These are phyloP conservation scores for Dendrobium nobile DNA, from an alignment of 106 monocot species.

Conservation along the genomic window DNA sequence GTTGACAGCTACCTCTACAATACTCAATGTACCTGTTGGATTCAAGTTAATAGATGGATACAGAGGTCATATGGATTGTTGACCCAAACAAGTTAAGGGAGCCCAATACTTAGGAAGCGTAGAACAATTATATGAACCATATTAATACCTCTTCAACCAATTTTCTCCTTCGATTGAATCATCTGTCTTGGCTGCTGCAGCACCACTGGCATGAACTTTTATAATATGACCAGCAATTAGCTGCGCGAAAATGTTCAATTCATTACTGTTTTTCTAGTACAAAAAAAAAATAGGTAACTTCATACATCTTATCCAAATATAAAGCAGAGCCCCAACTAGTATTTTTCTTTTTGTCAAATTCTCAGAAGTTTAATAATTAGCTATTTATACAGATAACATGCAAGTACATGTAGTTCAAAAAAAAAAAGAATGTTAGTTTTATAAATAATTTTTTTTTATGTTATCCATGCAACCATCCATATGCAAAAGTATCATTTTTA, in stretches of 20 bases:
- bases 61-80: too few species aligned
- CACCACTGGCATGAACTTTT: conserved; percentile 90
- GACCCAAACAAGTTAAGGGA: too few species aligned
- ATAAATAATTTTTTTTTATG: too few species aligned
- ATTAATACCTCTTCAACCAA: conserved; percentile 82
- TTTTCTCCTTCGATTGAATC: conserved; percentile 73
- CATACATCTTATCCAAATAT: too few species aligned
- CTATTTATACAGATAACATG: too few species aligned
- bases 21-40: conserved; percentile 78
- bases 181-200: conserved; percentile 50
- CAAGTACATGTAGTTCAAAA: not conserved
- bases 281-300: not conserved
- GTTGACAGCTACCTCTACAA: conserved; percentile 65
- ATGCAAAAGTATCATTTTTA: conserved; percentile 16
- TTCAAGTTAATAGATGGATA: not conserved
- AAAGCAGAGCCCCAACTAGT: too few species aligned
- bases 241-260: conserved; percentile 24
- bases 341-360: too few species aligned
- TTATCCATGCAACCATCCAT: not conserved
- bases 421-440: not conserved
- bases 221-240: conserved; percentile 92
- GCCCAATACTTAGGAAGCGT: too few species aligned
- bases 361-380: too few species aligned
- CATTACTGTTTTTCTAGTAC: not conserved
- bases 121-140: not conserved